Evolutionary conservation across 106 monocot genomes (phyloP), one percentile per base, ranked within the genome.

Genomic region (Phalaenopsis equestris): DNA sequence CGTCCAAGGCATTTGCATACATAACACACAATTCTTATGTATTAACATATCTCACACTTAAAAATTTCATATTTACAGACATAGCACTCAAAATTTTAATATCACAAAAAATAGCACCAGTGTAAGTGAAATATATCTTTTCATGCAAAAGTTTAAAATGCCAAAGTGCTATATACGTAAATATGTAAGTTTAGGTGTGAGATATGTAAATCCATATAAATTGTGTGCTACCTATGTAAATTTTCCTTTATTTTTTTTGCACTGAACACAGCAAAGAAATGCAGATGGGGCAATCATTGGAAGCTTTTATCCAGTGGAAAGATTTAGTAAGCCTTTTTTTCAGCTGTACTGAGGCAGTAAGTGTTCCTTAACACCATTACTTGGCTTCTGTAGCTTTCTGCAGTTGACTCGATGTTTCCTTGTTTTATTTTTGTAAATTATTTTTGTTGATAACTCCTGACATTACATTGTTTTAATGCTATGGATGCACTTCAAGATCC

Each of bases 291-390:
- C 99, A 99, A 83, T 99, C 99, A 77, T 94, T 94, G 84, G 88
- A 99, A 88, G 94, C 90, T 78, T 99, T 99, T 86, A 77, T 86
- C 78, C 99, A 99, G 47, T 99, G 99, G 99, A 99, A 99, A 88
- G 80, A 93, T 84, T 67, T 99, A 64, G 78, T 91, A 67, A 90
- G 80, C 80, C 95, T 99, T 87, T 75, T 99, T 77, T 86, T 99
- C 47, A 86, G 89, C 76, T 99, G 99, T 72, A 90, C 52, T 67
- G 88, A 91, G 41, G 99, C 95, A 86, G 99, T 99, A 88, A 94
- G 94, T 89, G 75, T 36, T 78, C 10, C 41, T 42, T 24, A 30
- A 52, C 49, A 46, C 12, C 19, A 76, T 49, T 7, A 8, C 14
- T 43, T 57, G 39, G 23, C 4, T 70, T 70, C n/a, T 30, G 14